Evolutionary conservation across 345 rosid species (phyloP).

Genomic region (Citrus reticulata): DNA sequence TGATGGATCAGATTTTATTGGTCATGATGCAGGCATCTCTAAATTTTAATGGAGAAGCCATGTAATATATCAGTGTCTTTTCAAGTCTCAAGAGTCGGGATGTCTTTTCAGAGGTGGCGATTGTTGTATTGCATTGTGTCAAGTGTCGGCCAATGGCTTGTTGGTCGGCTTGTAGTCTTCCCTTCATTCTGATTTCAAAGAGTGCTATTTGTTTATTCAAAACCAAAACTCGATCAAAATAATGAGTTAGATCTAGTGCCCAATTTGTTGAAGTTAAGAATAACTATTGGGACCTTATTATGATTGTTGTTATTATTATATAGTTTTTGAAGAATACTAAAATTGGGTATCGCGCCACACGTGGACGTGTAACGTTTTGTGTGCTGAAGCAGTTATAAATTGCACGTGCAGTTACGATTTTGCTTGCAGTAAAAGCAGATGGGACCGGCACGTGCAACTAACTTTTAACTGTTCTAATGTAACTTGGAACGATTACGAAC

Average conservation of each 20-base stretch:
- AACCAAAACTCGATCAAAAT: neutral
- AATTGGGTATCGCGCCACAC: neutral
- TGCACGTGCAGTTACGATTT: neutral
- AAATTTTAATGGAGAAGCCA: neutral
- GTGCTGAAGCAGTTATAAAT: neutral
- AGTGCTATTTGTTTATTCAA: neutral
- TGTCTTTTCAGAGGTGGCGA: neutral
- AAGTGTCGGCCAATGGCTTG: neutral
- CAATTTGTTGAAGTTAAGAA: too few species aligned
- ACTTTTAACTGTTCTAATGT: neutral
- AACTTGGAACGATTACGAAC: neutral
- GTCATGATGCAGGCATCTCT: neutral
- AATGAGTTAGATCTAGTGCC: neutral
- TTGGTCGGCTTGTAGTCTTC: neutral
- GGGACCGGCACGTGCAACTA: constrained; percentile 16
- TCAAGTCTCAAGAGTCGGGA: neutral
- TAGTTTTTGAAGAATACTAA: too few species aligned
- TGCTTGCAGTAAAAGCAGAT: neutral
- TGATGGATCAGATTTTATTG: neutral
- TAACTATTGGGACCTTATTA: too few species aligned
- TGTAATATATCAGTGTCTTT: neutral
- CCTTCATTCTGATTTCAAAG: neutral
- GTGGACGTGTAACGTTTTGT: neutral
- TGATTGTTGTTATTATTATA: too few species aligned
- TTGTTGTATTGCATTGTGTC: neutral